These are phyloP conservation scores for Phytopythium kandeliae DNA, from an alignment of 352 stramenopile genomes.

Conservation along the genomic window DNA sequence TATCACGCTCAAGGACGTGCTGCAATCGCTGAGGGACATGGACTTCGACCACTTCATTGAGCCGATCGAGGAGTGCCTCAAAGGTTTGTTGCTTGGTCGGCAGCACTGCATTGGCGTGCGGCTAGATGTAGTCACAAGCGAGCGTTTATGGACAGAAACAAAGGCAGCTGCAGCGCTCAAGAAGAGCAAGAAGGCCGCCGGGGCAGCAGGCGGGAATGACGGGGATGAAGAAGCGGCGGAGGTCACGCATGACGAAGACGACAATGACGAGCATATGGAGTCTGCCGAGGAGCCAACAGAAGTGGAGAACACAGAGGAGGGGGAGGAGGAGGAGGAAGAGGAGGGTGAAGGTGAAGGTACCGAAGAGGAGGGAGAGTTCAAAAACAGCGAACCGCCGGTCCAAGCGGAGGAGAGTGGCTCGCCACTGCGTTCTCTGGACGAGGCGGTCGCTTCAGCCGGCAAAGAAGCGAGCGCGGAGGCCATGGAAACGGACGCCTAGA, in stretches of 20 bases:
- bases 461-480: conserved; percentile 4
- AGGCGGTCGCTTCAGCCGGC: neutral
- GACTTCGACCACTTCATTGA: conserved; percentile 77
- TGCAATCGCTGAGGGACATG: conserved; percentile 59
- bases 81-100: conserved; percentile 24
- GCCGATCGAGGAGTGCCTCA: conserved; percentile 63
- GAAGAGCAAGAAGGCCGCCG: no score
- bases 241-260: conserved; percentile 27
- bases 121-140: no score
- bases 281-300: conserved; percentile 29
- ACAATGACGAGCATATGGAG: conserved; percentile 34
- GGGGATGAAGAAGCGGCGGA: conserved; percentile 24
- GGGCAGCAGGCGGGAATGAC: no score
- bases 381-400: conserved; percentile 3
- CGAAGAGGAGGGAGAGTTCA: conserved; percentile 16
- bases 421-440: neutral
- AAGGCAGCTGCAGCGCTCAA: conserved; percentile 28
- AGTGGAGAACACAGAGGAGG: conserved; percentile 7
- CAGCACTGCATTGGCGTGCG: no score
- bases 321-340: conserved; percentile 9
- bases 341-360: conserved; percentile 6
- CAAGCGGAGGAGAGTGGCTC: neutral
- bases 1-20: conserved; percentile 69
- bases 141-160: conserved; percentile 30
- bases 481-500: conserved; percentile 21